phyloP scores from a whole-genome alignment of 352 stramenopile species.

The Pythium biforme region DNA sequence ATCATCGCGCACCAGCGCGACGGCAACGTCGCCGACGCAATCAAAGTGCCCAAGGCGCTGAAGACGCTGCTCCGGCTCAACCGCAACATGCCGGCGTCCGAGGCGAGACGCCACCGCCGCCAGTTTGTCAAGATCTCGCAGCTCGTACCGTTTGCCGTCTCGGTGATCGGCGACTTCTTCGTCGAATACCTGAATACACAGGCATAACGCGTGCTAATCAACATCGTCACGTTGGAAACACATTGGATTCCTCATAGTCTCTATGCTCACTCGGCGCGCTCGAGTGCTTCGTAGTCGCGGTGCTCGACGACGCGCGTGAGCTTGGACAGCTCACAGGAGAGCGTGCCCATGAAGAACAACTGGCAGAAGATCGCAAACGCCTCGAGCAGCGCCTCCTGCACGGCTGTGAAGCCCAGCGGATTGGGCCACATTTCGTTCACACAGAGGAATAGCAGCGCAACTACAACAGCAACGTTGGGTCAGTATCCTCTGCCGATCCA shows the following conservation, averaged over 20 bases:
- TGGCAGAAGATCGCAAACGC: conserved; percentile 83
- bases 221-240: not conserved
- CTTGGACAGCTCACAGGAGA: conserved; percentile 67
- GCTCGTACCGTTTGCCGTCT: conserved; percentile 49
- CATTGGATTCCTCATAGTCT: not conserved
- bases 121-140: conserved; percentile 85
- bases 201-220: conserved; percentile 23
- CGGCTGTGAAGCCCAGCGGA: conserved; percentile 72
- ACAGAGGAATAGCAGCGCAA: conserved; percentile 76
- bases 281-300: conserved; percentile 59
- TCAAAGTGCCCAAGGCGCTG: conserved; percentile 42
- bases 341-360: conserved; percentile 86
- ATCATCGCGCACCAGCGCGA: conserved; percentile 67
- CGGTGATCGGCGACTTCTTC: conserved; percentile 61
- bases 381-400: conserved; percentile 83
- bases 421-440: conserved; percentile 81
- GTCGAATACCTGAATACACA: conserved; percentile 81
- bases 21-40: conserved; percentile 47
- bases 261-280: conserved; percentile 43
- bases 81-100: conserved; percentile 50
- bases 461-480: conserved; percentile 28
- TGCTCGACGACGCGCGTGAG: conserved; percentile 61
- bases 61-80: conserved; percentile 36
- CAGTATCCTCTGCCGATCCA: not conserved
- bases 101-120: conserved; percentile 66